Base-by-base conservation (phyloP, 495 filamentous ascomycete species). In the Podospora appendiculata region DNA sequence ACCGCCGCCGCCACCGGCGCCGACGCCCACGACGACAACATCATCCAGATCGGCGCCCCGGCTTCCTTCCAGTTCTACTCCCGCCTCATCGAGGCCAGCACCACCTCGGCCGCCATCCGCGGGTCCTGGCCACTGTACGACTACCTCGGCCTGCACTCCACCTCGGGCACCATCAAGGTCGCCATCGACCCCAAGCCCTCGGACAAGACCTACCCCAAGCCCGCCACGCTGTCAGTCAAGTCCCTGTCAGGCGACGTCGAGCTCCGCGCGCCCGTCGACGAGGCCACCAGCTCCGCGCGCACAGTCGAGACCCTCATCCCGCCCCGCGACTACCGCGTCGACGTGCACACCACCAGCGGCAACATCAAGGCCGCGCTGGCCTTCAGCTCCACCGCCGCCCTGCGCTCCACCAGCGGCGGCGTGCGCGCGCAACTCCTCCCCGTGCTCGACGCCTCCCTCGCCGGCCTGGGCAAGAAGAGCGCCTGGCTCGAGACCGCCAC, bases 81-180 rank as follows among this genome's bases (percentile, higher is more conserved):
- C 0, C 62, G 66, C 33, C 45, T 60, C 43, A 61, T 70, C 50
- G 59, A 66, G 13, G 61, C 65, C 1, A 45, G 51, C 4, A 71
- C 72, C 10, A 69, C 64, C 4, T 58, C 71, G 0, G 71, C 64
- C 0, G 16, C 46, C 8, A 72, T 77, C 56, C 32, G 36, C 10
- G 74, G 74, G 18, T 55, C 59, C 41, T 77, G 72, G 71, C 71
- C 73, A 0, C 51, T 77, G 0, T 68, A 66, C 53, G 68, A 75
- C 51, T 62, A 67, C 38, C 58, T 77, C 0, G 50, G 53, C 0
- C 55, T 77, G 4, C 56, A 65, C 10, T 65, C 65, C 38, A 66
- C 58, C 1, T 69, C 70, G 0, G 74, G 74, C 19, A 55, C 53
- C 47, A 63, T 75, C 48, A 39, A 50, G 8, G 68, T 67, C 1